Evolutionary conservation across 1,139 yeast genomes (phyloP).

Genomic region (Protomyces inundatus): DNA sequence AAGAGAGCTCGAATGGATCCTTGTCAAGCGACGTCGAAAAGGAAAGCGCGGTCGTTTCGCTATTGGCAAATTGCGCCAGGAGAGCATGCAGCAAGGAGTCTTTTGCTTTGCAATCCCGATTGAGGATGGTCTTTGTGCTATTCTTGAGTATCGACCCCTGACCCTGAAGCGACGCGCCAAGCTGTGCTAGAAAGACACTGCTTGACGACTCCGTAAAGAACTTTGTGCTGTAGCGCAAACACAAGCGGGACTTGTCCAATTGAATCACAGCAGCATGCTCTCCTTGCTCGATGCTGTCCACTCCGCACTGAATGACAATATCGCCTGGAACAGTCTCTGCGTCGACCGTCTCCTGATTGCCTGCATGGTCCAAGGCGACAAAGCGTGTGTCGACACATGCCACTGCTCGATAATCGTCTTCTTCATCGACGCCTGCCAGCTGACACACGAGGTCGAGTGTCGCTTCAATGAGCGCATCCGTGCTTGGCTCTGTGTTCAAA

Average conservation of each 20-base stretch:
- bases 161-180: neutral
- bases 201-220: neutral
- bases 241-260: neutral
- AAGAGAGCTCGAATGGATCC: neutral
- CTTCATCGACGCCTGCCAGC: neutral
- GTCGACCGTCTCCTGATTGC: neutral
- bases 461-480: neutral
- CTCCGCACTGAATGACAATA: neutral
- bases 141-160: neutral
- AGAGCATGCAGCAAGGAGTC: slow-evolving; percentile 4
- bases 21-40: neutral
- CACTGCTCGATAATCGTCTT: neutral
- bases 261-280: neutral
- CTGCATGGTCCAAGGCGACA: neutral
- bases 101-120: neutral
- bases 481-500: neutral
- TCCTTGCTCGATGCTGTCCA: neutral
- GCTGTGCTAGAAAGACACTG: neutral
- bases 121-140: neutral
- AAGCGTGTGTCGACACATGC: neutral
- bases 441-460: neutral
- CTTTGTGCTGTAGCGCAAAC: neutral
- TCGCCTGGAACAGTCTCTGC: neutral
- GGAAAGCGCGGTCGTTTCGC: neutral
- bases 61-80: neutral